Evolutionary conservation across 208 protist genomes (phyloP).

Genomic region (Vickermania ingenoplastis): DNA sequence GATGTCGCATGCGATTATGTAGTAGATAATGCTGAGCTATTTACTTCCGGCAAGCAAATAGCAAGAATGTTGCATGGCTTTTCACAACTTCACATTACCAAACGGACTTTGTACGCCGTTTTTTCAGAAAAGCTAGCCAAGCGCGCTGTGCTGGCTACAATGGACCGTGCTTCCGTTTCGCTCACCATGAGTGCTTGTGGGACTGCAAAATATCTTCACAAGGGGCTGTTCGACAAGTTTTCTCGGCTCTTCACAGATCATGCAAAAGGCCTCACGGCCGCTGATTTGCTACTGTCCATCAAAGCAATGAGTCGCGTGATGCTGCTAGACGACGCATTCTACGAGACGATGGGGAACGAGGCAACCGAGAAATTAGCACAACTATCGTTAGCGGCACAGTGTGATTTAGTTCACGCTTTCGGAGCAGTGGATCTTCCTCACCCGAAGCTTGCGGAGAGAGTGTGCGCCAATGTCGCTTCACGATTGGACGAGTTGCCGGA

Average conservation of each 20-base stretch:
- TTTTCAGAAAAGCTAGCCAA: constrained; percentile 31
- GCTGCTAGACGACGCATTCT: constrained; percentile 50
- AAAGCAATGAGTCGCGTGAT: constrained; percentile 54
- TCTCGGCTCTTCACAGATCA: constrained; percentile 17
- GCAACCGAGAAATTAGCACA: constrained; percentile 19
- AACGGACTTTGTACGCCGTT: constrained; percentile 67
- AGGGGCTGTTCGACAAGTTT: constrained; percentile 52
- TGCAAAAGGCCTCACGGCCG: constrained; percentile 25
- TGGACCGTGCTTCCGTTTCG: constrained; percentile 35
- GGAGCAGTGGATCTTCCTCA: constrained; percentile 38
- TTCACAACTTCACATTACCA: constrained; percentile 61
- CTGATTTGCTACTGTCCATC: constrained; percentile 54
- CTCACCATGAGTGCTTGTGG: constrained; percentile 63
- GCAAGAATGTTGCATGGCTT: constrained; percentile 61
- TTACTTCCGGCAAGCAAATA: constrained; percentile 52
- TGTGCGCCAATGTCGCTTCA: constrained; percentile 22
- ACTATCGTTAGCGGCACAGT: constrained; percentile 43
- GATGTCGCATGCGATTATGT: constrained; percentile 59
- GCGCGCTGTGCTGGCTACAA: constrained; percentile 30
- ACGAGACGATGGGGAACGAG: constrained; percentile 32
- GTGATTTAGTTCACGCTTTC: constrained; percentile 48
- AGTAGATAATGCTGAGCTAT: constrained; percentile 57
- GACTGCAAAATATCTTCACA: constrained; percentile 56
- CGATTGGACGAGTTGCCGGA: constrained; percentile 20
- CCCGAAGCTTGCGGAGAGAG: constrained; percentile 9